These are phyloP conservation scores for Pseudoturritis turrita DNA, from an alignment of 345 rosid species.

Conservation along the genomic window DNA sequence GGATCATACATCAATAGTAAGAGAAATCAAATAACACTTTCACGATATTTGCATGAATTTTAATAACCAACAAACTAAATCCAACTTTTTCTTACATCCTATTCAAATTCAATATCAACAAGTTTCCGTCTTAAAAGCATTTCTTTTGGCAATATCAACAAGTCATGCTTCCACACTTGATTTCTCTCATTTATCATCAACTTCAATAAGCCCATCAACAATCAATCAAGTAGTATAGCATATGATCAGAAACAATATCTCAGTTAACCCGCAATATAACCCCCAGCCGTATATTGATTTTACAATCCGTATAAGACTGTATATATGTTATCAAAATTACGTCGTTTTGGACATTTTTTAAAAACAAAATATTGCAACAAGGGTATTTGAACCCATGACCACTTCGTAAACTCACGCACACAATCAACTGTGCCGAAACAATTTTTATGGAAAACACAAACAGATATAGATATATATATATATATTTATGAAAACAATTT, in stretches of 20 bases:
- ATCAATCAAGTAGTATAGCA: neutral
- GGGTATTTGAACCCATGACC: too few species aligned
- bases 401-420: too few species aligned
- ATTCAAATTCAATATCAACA: neutral
- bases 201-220: neutral
- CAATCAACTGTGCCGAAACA: too few species aligned
- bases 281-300: too few species aligned
- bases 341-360: too few species aligned
- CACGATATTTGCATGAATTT: neutral
- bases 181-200: neutral
- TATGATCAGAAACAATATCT: neutral
- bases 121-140: neutral
- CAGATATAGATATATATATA: too few species aligned
- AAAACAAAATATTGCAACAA: too few species aligned
- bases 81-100: neutral
- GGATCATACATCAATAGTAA: neutral
- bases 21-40: neutral
- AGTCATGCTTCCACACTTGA: neutral
- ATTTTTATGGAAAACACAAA: too few species aligned
- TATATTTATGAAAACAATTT: too few species aligned
- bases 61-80: neutral
- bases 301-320: too few species aligned
- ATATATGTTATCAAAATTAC: too few species aligned
- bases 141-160: neutral
- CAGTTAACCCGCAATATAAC: too few species aligned